Conservation (phyloP, 352 stramenopile species). For the Blastocystis sp. region DNA sequence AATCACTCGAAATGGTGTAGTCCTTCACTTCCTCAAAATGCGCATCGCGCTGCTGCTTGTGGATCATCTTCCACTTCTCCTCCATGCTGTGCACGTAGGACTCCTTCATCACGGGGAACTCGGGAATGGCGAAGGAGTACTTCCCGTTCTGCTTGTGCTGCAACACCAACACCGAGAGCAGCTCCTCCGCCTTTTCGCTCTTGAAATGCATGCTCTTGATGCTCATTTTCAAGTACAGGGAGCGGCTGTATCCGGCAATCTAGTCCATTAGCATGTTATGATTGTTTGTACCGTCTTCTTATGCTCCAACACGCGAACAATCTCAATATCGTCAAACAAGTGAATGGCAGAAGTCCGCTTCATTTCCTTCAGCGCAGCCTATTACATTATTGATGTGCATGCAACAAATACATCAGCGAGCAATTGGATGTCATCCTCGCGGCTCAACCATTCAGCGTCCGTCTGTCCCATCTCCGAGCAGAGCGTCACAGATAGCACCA, state of each 20-base stretch:
- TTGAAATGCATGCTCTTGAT: slow-evolving; percentile 29
- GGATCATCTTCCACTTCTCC: slow-evolving; percentile 16
- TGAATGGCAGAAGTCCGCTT: slow-evolving; percentile 43
- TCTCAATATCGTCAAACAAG: slow-evolving; percentile 5
- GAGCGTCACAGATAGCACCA: neutral
- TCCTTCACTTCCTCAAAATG: slow-evolving; percentile 39
- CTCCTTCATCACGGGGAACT: slow-evolving; percentile 11
- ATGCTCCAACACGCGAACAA: neutral
- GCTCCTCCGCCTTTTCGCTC: slow-evolving; percentile 13
- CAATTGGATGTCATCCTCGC: neutral
- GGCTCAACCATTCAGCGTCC: slow-evolving; percentile 17
- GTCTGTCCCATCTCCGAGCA: neutral
- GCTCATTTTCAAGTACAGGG: neutral
- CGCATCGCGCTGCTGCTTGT: neutral
- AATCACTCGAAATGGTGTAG: neutral
- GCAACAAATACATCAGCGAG: slow-evolving; percentile 7
- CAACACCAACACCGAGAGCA: slow-evolving; percentile 10
- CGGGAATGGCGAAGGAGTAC: slow-evolving; percentile 40
- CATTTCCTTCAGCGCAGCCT: slow-evolving; percentile 43
- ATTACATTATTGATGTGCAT: neutral
- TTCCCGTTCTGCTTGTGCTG: slow-evolving; percentile 36
- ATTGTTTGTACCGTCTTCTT: neutral
- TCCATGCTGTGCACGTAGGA: neutral
- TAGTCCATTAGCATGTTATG: neutral
- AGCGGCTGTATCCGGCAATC: slow-evolving; percentile 50